A percentile compares a stretch with the other conserved stretches of the same genome.
These are phyloP conservation scores for Millerozyma acaciae DNA, from an alignment of 805 yeast genomes.

Conservation along the genomic window DNA sequence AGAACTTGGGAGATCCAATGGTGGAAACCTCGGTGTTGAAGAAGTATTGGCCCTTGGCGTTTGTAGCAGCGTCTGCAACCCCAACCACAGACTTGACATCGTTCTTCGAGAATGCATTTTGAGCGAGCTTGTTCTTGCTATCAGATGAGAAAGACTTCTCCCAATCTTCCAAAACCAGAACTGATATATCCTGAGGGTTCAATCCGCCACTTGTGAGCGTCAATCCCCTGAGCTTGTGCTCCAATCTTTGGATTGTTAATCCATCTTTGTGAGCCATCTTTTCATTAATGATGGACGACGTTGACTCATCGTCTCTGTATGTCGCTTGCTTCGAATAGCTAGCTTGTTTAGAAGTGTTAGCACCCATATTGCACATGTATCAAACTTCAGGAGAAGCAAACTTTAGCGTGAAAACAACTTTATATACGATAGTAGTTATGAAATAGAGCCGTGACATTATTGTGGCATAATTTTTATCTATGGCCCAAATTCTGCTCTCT, in stretches of 20 bases:
- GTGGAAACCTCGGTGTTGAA: constrained; percentile 35
- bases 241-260: neutral
- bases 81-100: constrained; percentile 42
- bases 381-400: too few species aligned
- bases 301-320: too few species aligned
- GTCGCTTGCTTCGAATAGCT: too few species aligned
- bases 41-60: constrained; percentile 26
- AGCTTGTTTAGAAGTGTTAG: neutral
- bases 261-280: too few species aligned
- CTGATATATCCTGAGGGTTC: constrained; percentile 28
- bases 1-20: constrained; percentile 32
- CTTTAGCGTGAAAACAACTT: too few species aligned
- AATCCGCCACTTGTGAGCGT: neutral
- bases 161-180: constrained; percentile 39
- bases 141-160: constrained; percentile 40
- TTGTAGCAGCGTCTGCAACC: constrained; percentile 20
- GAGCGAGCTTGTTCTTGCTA: constrained; percentile 49
- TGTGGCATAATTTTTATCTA: too few species aligned
- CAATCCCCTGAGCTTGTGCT: neutral
- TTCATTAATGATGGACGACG: too few species aligned
- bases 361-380: constrained; percentile 1
- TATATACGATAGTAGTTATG: too few species aligned
- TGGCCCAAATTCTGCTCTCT: too few species aligned
- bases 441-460: too few species aligned
- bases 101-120: constrained; percentile 50